Evolutionary conservation across 2,329 filamentous ascomycete species (phyloP).

Genomic region (Fusarium sarcochroum): DNA sequence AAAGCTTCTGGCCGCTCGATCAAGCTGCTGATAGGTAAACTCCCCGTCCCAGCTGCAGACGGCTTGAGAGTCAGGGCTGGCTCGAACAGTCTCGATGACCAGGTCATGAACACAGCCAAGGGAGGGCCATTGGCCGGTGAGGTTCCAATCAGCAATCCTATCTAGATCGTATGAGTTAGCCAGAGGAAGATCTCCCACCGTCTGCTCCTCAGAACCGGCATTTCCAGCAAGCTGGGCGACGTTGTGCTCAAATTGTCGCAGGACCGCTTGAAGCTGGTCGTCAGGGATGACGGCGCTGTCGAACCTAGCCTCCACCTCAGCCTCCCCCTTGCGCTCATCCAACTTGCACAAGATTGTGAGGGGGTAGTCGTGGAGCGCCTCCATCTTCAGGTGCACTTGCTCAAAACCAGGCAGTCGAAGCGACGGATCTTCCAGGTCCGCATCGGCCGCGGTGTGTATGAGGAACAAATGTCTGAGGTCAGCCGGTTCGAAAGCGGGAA

Average conservation of each 20-base stretch:
- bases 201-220: background rate
- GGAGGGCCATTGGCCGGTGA: background rate
- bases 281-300: background rate
- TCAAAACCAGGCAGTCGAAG: slow-evolving; percentile 1
- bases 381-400: background rate
- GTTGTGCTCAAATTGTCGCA: slow-evolving; percentile 1
- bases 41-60: slow-evolving; percentile 1
- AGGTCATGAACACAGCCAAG: slow-evolving; percentile 3
- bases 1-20: slow-evolving; percentile 1
- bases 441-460: background rate
- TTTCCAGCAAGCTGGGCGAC: background rate
- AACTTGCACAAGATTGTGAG: background rate
- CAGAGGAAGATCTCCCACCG: slow-evolving; percentile 1
- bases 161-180: background rate
- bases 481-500: background rate
- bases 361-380: background rate
- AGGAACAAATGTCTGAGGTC: slow-evolving; percentile 3
- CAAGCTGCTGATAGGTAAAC: slow-evolving; percentile 2
- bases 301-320: background rate
- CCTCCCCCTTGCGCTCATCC: background rate
- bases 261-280: background rate
- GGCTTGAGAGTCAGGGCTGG: slow-evolving; percentile 1
- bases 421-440: background rate
- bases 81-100: slow-evolving; percentile 1
- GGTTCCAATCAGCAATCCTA: background rate